These are phyloP conservation scores for Calcarisporium arbuscula DNA, from an alignment of 2,329 filamentous ascomycete species.

Conservation along the genomic window DNA sequence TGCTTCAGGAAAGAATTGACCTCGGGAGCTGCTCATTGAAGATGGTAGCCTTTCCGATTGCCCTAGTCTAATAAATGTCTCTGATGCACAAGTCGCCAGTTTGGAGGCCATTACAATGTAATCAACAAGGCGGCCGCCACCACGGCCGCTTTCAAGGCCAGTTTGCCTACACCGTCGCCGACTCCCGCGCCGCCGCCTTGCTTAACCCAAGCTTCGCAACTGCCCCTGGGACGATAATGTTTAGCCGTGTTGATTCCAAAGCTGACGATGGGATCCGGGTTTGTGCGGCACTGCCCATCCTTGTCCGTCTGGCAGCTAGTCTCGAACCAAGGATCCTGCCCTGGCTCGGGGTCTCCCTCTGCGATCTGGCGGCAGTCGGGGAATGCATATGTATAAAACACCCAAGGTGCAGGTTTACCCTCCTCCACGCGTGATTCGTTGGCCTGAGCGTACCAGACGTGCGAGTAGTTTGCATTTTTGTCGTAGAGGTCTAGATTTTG, in stretches of 20 bases:
- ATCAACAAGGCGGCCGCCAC: neutral
- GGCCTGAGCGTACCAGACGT: constrained; percentile 11
- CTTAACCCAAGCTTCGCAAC: neutral
- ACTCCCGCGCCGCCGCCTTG: neutral
- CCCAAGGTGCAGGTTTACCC: constrained; percentile 10
- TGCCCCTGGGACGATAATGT: neutral
- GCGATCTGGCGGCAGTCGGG: constrained; percentile 6
- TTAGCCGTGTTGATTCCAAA: constrained; percentile 6
- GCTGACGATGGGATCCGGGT: constrained; percentile 12
- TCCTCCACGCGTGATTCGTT: neutral
- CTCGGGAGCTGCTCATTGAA: no score
- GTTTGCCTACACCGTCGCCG: neutral
- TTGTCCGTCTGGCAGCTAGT: constrained; percentile 9
- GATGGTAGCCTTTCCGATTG: no score
- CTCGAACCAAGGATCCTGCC: constrained; percentile 9
- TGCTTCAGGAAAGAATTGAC: no score
- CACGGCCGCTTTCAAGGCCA: neutral
- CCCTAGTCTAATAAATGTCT: no score
- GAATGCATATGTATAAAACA: constrained; percentile 11
- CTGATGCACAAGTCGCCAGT: no score
- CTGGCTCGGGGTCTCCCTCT: constrained; percentile 1
- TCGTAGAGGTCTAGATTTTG: constrained; percentile 9
- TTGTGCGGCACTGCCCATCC: constrained; percentile 6
- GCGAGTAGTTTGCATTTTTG: constrained; percentile 11
- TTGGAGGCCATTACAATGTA: no score